Base-by-base conservation (phyloP, 2,329 filamentous ascomycete genomes). In the Thermoascus crustaceus region DNA sequence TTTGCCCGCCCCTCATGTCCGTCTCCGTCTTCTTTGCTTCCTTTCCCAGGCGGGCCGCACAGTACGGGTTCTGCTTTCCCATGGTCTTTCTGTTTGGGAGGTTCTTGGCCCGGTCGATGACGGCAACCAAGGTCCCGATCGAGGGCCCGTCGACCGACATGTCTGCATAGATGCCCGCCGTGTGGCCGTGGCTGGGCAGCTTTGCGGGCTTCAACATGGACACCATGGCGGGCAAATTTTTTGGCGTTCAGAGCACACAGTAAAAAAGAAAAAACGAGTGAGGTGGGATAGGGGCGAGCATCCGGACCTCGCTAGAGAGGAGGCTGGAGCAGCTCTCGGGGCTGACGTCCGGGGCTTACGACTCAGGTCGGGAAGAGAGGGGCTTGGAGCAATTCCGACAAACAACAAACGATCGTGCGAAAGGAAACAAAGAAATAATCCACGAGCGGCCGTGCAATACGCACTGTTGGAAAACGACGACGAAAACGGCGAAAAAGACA, bases 41-140 rank as follows among this genome's bases (percentile, higher is more conserved):
- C 62, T 98, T 98, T 21, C 89, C 91, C 30, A 98, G 67, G 35
- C 91, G 75, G 20, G 87, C 88, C 23, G 91, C 91, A 63, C 88
- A 95, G 63, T 96, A 98, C 0, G 91, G 89, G 58, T 96, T 88
- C 67, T 98, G 91, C 66, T 98, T 98, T 37, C 91, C 91, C 71
- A 98, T 95, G 4, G 87, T 91, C 69, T 94, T 94, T 49, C 87
- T 71, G 65, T 98, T 98, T 33, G 91, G 91, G 48, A 98, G 68
- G 60, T 98, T 98, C 75, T 94, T 96, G 34, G 88, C 91, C 48
- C 88, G 77, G 66, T 98, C 91, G 53, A 96, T 78, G 52, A 98
- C 81, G 38, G 87, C 75, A 30, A 98, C 86, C 49, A 98, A 71
- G 2, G 88, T 96, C 48, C 91, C 91, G 53, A 98, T 95, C 41